Percentiles rank a stretch among this genome's conserved stretches.
Conservation (phyloP, 2,329 filamentous ascomycete species). For the Ramularia collo-cygni region DNA sequence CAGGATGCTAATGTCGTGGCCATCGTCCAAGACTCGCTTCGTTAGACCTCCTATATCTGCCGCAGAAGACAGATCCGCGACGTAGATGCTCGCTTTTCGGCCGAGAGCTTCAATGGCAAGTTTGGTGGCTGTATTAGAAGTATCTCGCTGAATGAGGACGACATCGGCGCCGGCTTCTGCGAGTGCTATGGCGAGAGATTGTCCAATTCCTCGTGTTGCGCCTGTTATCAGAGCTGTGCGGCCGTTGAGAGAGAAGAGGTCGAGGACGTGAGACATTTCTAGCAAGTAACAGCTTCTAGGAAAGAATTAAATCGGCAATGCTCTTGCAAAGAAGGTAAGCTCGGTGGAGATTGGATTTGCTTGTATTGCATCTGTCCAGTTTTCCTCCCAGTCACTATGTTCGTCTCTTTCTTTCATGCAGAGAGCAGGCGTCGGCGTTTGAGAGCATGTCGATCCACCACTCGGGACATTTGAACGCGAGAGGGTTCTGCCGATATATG, state of each 20-base stretch:
- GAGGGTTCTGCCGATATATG: too few species aligned
- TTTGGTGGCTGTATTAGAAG: slow-evolving; percentile 50
- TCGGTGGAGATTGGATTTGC: too few species aligned
- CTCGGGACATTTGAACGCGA: too few species aligned
- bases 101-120: slow-evolving; percentile 56
- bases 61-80: slow-evolving; percentile 58
- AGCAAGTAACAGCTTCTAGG: too few species aligned
- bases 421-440: too few species aligned
- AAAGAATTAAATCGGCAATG: too few species aligned
- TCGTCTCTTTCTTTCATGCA: too few species aligned
- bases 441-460: too few species aligned
- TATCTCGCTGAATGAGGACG: slow-evolving; percentile 50
- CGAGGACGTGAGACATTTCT: slow-evolving; percentile 29
- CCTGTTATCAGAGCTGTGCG: slow-evolving; percentile 44
- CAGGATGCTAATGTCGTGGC: slow-evolving; percentile 63
- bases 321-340: too few species aligned
- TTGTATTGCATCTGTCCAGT: too few species aligned
- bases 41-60: slow-evolving; percentile 53
- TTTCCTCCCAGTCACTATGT: too few species aligned
- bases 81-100: slow-evolving; percentile 60
- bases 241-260: slow-evolving; percentile 43
- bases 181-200: slow-evolving; percentile 43
- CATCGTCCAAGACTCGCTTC: slow-evolving; percentile 54
- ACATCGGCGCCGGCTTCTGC: slow-evolving; percentile 45
- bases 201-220: slow-evolving; percentile 44